Conservation (phyloP, 257 asterid species). For the Gentiana straminea region DNA sequence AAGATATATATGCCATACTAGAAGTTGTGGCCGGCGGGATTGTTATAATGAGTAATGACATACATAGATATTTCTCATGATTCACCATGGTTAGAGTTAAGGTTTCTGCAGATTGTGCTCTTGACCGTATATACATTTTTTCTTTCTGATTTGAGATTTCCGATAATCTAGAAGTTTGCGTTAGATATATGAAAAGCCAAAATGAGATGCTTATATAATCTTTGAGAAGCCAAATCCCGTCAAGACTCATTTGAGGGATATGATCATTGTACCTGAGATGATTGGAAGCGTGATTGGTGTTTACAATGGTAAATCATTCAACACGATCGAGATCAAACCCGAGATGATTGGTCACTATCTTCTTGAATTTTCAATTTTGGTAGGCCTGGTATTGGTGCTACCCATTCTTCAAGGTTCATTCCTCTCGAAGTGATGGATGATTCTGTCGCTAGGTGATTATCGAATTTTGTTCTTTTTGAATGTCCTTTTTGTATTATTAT, state of each 20-base stretch:
- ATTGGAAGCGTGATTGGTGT: slow-evolving; percentile 73
- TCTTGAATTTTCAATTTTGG: slow-evolving; percentile 74
- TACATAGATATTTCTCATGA: too few species aligned
- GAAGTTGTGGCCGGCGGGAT: too few species aligned
- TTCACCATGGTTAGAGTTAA: too few species aligned
- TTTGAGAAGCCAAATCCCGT: slow-evolving; percentile 68
- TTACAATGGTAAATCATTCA: slow-evolving; percentile 71
- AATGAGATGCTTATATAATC: too few species aligned
- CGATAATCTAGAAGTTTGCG: too few species aligned
- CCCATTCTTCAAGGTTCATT: slow-evolving; percentile 84
- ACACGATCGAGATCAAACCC: slow-evolving; percentile 64
- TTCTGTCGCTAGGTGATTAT: too few species aligned
- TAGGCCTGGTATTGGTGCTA: slow-evolving; percentile 86
- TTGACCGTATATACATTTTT: too few species aligned
- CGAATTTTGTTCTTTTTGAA: slow-evolving; percentile 12
- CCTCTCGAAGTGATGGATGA: slow-evolving; percentile 62
- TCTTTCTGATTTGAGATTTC: too few species aligned
- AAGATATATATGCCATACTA: too few species aligned
- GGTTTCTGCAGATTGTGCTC: too few species aligned
- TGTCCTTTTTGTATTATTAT: slow-evolving; percentile 3
- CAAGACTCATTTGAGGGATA: slow-evolving; percentile 66
- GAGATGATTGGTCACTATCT: slow-evolving; percentile 78
- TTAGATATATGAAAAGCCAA: too few species aligned
- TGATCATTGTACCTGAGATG: slow-evolving; percentile 77
- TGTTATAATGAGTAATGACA: too few species aligned